Evolutionary conservation across 1,284 basidiomycete genomes (phyloP), one percentile per base, ranked within the genome.

Genomic region (Farysia itapuensis): DNA sequence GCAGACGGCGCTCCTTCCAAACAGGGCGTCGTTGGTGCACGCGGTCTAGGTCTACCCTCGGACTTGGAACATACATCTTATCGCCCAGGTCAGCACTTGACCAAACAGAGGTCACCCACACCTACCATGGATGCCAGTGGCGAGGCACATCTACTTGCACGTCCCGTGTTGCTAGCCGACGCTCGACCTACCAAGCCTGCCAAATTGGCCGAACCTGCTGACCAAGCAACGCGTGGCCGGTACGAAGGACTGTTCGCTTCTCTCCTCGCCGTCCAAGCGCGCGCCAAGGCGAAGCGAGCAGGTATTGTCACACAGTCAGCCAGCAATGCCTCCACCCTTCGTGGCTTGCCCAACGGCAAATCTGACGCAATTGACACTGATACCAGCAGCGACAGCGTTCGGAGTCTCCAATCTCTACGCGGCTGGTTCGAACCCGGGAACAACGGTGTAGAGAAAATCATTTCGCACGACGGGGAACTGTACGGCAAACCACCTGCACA

Each of bases 1-100:
- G 51, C 58, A 6, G 58, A 61, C 8, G 51, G 51, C 2, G 58
- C 58, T 14, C 58, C 58, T 5, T 51, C 47, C 19, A 54, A 56
- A 31, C 51, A 54, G 33, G 34, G 34, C 18, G 6, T 9, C 8
- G 18, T 35, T 8, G 34, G 9, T 11, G 8, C 9, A 11, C 30
- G 30, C n/a, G n/a, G n/a, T n/a, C n/a, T n/a, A n/a, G n/a, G n/a
- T n/a, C n/a, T n/a, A n/a, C n/a, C 25, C 7, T 19, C 5, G 14
- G 5, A 13, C 16, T 12, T 5, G 32, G 5, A 15, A n/a, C n/a
- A n/a, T n/a, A n/a, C n/a, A n/a, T n/a, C n/a, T n/a, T n/a, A n/a
- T n/a, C n/a, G n/a, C n/a, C n/a, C n/a, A n/a, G n/a, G n/a, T n/a
- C n/a, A n/a, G n/a, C n/a, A n/a, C n/a, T n/a, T n/a, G n/a, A n/a